These are phyloP conservation scores for Trametes meyenii DNA, from an alignment of 768 basidiomycete genomes.

Conservation along the genomic window DNA sequence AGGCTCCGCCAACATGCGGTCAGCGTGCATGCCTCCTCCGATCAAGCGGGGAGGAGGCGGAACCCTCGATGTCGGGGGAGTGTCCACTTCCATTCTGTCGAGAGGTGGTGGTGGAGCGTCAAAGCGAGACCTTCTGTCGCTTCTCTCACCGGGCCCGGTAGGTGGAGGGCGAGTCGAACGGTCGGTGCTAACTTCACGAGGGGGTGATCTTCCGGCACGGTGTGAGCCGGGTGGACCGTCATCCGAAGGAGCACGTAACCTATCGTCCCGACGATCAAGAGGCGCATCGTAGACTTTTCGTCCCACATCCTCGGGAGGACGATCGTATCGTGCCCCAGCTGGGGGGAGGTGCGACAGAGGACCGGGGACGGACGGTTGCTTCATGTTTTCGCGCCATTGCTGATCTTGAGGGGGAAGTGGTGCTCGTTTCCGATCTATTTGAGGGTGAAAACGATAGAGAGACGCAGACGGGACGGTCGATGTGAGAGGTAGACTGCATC, in stretches of 20 bases:
- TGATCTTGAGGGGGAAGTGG: slow-evolving; percentile 50
- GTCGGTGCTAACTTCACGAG: slow-evolving; percentile 3
- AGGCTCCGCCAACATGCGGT: slow-evolving; percentile 30
- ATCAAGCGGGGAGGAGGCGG: slow-evolving; percentile 16
- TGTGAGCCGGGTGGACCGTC: slow-evolving; percentile 19
- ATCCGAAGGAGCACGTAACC: background rate
- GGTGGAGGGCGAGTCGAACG: slow-evolving; percentile 14
- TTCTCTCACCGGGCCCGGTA: background rate
- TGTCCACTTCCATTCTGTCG: slow-evolving; percentile 27
- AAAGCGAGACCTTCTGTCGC: slow-evolving; percentile 6
- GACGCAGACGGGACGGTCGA: slow-evolving; percentile 29
- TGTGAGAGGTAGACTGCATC: slow-evolving; percentile 16
- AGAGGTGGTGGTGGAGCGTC: background rate
- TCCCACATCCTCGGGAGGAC: background rate
- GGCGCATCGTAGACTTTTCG: background rate
- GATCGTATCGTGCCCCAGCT: background rate
- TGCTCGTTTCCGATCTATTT: slow-evolving; percentile 40
- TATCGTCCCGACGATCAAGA: slow-evolving; percentile 10
- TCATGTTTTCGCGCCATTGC: slow-evolving; percentile 39
- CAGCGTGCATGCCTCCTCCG: slow-evolving; percentile 37
- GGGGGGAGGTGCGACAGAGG: background rate
- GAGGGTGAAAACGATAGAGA: slow-evolving; percentile 27
- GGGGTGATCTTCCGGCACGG: slow-evolving; percentile 6
- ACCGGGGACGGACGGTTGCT: slow-evolving; percentile 18
- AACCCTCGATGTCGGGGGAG: slow-evolving; percentile 22